Evolutionary conservation across 116 monocot species (phyloP).

Genomic region (Trichopus zeylanicus): DNA sequence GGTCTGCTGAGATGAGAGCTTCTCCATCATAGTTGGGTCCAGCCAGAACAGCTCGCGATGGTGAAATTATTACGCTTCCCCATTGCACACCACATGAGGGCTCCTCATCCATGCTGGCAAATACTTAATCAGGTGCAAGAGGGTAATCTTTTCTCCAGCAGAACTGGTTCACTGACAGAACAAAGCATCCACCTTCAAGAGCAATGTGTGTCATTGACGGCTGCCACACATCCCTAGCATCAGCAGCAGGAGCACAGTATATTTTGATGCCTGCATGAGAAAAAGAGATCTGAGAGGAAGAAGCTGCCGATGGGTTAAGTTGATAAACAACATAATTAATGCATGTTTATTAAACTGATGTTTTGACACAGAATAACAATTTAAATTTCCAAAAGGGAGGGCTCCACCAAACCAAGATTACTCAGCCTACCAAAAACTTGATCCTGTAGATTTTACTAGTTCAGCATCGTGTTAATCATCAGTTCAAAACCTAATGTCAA

Average conservation of each 20-base stretch:
- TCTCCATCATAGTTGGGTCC: conserved; percentile 97
- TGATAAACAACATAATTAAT: too few relatives aligned
- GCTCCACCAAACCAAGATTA: too few relatives aligned
- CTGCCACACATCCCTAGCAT: conserved; percentile 82
- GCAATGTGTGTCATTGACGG: conserved; percentile 97
- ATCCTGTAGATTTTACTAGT: too few relatives aligned
- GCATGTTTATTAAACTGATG: too few relatives aligned
- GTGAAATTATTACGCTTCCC: conserved; percentile 97
- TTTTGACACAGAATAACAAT: too few relatives aligned
- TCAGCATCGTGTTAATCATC: too few relatives aligned
- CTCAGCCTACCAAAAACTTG: too few relatives aligned
- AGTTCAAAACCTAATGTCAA: too few relatives aligned
- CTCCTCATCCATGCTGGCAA: conserved; percentile 47
- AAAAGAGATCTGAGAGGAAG: neutral
- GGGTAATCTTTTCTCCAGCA: conserved; percentile 95
- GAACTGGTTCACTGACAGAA: conserved; percentile 93
- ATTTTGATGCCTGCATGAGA: conserved; percentile 75
- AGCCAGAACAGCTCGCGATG: conserved; percentile 71
- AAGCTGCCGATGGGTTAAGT: neutral
- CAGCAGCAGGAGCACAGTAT: conserved; percentile 99
- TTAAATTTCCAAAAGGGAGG: too few relatives aligned
- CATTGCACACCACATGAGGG: conserved; percentile 75
- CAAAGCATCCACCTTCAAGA: conserved; percentile 93
- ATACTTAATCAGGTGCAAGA: conserved; percentile 76
- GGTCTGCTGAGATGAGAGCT: conserved; percentile 71